These are phyloP conservation scores for Cyphellophora attinorum DNA, from an alignment of 2,329 filamentous ascomycete species.

Conservation along the genomic window DNA sequence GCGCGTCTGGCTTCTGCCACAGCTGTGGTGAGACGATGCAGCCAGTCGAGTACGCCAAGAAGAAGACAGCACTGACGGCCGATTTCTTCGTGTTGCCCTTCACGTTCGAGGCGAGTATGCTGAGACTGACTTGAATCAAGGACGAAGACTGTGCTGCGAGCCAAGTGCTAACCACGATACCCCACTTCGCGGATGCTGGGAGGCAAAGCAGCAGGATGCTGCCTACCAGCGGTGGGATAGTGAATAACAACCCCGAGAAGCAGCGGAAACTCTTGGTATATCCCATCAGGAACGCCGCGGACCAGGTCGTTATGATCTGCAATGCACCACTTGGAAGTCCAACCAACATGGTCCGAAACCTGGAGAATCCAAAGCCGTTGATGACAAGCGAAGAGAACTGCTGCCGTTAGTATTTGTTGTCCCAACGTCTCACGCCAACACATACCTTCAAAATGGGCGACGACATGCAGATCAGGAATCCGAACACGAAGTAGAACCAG, in stretches of 20 bases:
- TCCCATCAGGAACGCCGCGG: not conserved
- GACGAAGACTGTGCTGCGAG: not conserved
- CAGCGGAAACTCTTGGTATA: constrained; percentile 1
- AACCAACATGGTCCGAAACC: not conserved
- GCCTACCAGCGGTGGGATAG: not conserved
- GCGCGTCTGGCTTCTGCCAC: not conserved
- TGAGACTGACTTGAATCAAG: not conserved
- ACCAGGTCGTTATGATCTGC: not conserved
- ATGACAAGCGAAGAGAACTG: not conserved
- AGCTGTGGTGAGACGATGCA: constrained; percentile 34
- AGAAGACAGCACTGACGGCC: constrained; percentile 48
- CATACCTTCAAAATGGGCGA: not conserved
- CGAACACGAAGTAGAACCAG: constrained; percentile 24
- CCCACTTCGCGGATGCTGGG: not conserved
- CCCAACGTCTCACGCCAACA: not conserved
- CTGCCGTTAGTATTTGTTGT: constrained; percentile 36
- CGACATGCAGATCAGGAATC: not conserved
- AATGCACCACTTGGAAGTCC: not conserved
- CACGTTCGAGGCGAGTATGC: not conserved
- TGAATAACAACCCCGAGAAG: not conserved
- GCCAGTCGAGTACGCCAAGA: constrained; percentile 46
- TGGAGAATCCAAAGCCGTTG: not conserved
- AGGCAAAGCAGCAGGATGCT: not conserved
- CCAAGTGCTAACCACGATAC: constrained; percentile 1
- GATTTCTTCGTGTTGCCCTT: constrained; percentile 52